Evolutionary conservation across 257 asterid genomes (phyloP), one percentile per base, ranked within the genome.

Genomic region (Euphrasia confusa): DNA sequence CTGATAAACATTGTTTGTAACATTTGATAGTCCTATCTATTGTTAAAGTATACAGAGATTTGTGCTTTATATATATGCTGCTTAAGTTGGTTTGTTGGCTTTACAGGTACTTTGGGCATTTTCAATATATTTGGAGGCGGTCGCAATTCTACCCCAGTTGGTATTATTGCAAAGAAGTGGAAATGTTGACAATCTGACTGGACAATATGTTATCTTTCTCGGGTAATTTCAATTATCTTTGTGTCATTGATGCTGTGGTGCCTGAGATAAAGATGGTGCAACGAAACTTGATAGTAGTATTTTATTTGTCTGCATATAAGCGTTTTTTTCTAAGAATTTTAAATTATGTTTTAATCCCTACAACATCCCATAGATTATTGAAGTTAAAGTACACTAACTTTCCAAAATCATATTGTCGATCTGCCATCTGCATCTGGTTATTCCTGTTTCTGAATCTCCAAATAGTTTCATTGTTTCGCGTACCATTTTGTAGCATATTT

Each of bases 121-220:
- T 68, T 87, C 95, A 59, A 80, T 87, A 68, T 87, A 87, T 78
- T 73, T 87, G 84, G 95, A 74, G 68, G 79, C 79, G 7, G 79
- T 74, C 50, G 72, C 79, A 21, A 91, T 91, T 68, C 79, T 91
- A 68, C 98, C 98, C 18, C 98, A 88, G 80, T 78, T 91, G 85
- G 91, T 91, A 50, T 78, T 91, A 65, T 77, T 91, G 87, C 98
- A 91, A 81, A 85, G 98, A 81, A 84, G 98, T 81, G 96, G 98
- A 75, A 91, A 91, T 62, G 95, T 91, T 75, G 98, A 91, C 81
- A 91, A 91, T 65, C 83, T 91, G 73, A 71, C 96, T 42, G 98
- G 96, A 73, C 94, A 91, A 91, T 91, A 91, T 71, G 88, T 91
- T 66, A 63, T 88, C 81, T 84, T 91, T 64, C 96, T 91, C n/a